These are phyloP conservation scores for Apiospora pterosperma DNA, from an alignment of 2,329 filamentous ascomycete genomes.

Conservation along the genomic window DNA sequence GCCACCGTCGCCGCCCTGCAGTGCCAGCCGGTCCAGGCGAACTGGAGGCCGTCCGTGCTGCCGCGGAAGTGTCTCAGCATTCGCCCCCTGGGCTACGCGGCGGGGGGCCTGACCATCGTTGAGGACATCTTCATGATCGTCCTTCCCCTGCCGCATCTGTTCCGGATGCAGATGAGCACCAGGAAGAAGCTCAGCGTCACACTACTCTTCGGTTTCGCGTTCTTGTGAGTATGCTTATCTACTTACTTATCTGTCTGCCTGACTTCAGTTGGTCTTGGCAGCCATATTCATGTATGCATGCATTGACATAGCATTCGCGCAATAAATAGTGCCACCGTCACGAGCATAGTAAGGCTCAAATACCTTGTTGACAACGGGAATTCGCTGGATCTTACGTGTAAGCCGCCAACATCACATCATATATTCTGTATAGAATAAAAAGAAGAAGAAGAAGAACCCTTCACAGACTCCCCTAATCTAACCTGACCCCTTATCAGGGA, in stretches of 20 bases:
- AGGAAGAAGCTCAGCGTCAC: slow-evolving; percentile 66
- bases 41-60: slow-evolving; percentile 13
- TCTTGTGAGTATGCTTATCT: slow-evolving; percentile 48
- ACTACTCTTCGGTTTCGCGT: slow-evolving; percentile 63
- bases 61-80: slow-evolving; percentile 53
- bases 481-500: slow-evolving; percentile 9
- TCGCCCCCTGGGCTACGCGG: slow-evolving; percentile 62
- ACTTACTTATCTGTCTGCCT: too few relatives aligned
- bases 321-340: slow-evolving; percentile 16
- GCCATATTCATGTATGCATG: too few relatives aligned
- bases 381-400: slow-evolving; percentile 20
- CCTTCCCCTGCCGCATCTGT: slow-evolving; percentile 61
- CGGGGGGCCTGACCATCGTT: slow-evolving; percentile 64
- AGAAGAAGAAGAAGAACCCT: too few relatives aligned
- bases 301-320: slow-evolving; percentile 4
- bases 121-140: slow-evolving; percentile 66
- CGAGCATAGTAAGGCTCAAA: slow-evolving; percentile 18
- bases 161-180: slow-evolving; percentile 56
- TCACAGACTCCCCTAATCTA: background rate
- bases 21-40: slow-evolving; percentile 13
- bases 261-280: background rate
- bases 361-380: slow-evolving; percentile 15
- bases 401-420: slow-evolving; percentile 1
- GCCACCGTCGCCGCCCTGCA: slow-evolving; percentile 17
- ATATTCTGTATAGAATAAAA: too few relatives aligned